Conservation (phyloP, 1,284 basidiomycete genomes). For the Paramarasmius palmivorus region DNA sequence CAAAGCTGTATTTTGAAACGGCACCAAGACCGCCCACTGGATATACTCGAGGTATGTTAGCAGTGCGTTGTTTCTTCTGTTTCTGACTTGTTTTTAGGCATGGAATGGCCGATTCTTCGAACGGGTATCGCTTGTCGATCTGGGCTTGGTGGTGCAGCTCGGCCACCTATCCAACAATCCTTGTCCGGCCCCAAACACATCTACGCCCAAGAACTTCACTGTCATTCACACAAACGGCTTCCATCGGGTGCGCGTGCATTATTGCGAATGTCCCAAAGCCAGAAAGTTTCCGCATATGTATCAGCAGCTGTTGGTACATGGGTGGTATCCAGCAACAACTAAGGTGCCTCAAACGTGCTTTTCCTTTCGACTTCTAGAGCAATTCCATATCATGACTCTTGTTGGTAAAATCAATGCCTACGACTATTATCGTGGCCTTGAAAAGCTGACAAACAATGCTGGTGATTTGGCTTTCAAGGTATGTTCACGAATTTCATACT, state of each 20-base stretch:
- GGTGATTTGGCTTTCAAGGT: conserved; percentile 6
- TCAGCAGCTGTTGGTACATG: conserved; percentile 15
- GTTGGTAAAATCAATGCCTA: conserved; percentile 19
- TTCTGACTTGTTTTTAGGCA: conserved; percentile 3
- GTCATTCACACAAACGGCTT: conserved; percentile 15
- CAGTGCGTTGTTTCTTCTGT: neutral
- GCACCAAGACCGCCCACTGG: conserved; percentile 17
- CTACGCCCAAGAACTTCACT: conserved; percentile 7
- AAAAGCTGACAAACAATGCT: conserved; percentile 15
- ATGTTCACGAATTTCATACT: neutral
- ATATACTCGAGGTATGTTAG: conserved; percentile 19
- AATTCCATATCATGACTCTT: conserved; percentile 19
- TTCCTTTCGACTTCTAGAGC: conserved; percentile 17
- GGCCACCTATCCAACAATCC: conserved; percentile 14
- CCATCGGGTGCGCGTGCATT: neutral
- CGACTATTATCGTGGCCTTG: conserved; percentile 18
- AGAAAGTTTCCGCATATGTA: too few relatives aligned
- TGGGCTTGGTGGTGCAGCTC: conserved; percentile 18
- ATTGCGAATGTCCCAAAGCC: too few relatives aligned
- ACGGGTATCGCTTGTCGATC: neutral
- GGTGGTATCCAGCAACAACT: conserved; percentile 19
- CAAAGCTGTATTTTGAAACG: conserved; percentile 12
- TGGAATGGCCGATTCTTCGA: conserved; percentile 15
- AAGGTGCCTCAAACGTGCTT: conserved; percentile 20
- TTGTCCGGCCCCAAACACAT: conserved; percentile 13